Evolutionary conservation across 306 rosid genomes (phyloP).

Genomic region (Pueraria montana): DNA sequence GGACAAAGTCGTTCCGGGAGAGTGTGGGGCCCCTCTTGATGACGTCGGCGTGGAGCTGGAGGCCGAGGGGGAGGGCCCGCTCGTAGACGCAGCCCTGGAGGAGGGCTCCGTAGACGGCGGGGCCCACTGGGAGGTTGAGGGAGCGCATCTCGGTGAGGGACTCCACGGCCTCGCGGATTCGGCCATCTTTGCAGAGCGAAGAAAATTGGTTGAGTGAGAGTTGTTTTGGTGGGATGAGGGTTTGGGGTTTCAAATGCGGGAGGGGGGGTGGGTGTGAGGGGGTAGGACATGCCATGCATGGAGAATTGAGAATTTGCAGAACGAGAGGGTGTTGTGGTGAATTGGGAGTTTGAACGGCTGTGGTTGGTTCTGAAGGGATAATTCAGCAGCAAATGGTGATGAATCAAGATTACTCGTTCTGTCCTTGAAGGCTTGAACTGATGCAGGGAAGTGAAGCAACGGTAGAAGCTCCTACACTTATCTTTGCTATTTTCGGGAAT

Average conservation of each 20-base stretch:
- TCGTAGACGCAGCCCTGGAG: slow-evolving; percentile 85
- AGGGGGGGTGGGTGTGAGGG: slow-evolving; percentile 48
- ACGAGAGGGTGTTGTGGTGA: not conserved
- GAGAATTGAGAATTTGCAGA: not conserved
- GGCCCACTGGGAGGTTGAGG: slow-evolving; percentile 46
- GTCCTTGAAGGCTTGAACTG: not conserved
- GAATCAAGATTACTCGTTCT: not conserved
- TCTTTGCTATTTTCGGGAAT: not conserved
- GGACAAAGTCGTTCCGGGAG: slow-evolving; percentile 59
- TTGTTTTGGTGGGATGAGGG: slow-evolving; percentile 43
- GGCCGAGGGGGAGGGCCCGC: slow-evolving; percentile 69
- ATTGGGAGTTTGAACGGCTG: not conserved
- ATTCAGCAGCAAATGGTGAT: not conserved
- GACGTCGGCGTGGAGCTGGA: slow-evolving; percentile 76
- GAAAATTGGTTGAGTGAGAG: slow-evolving; percentile 50
- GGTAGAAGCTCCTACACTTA: not conserved
- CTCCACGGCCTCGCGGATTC: slow-evolving; percentile 59
- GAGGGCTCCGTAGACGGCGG: slow-evolving; percentile 71
- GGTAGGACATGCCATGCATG: slow-evolving; percentile 56
- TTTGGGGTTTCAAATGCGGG: slow-evolving; percentile 49
- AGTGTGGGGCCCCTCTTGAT: slow-evolving; percentile 62
- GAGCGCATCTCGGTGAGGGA: slow-evolving; percentile 57
- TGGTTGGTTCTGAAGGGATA: slow-evolving; percentile 17
- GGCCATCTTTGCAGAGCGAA: slow-evolving; percentile 67
- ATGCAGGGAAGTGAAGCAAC: no score